Evolutionary conservation across 1,139 yeast species (phyloP).

Genomic region (Sporopachydermia cereana): DNA sequence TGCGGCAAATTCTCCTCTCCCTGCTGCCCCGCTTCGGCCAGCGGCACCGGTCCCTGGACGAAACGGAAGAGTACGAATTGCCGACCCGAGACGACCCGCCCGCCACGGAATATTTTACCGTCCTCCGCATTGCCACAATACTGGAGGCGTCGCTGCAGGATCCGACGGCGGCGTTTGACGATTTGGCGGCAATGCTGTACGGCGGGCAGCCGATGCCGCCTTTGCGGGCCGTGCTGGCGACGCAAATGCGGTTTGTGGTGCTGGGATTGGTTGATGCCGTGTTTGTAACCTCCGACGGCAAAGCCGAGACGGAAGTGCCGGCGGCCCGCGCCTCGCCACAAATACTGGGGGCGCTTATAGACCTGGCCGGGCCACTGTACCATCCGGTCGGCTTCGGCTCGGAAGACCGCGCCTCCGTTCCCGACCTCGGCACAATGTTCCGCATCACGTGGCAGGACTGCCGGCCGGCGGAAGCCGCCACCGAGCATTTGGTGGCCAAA

Average conservation of each 20-base stretch:
- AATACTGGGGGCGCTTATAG: constrained; percentile 1
- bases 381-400: background rate
- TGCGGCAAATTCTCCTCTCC: background rate
- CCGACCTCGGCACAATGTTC: constrained; percentile 2
- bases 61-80: background rate
- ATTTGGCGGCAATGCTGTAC: background rate
- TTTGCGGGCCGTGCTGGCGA: background rate
- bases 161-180: background rate
- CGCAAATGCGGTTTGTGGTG: background rate
- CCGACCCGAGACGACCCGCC: background rate
- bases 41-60: background rate
- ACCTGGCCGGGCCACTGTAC: background rate
- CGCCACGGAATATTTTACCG: constrained; percentile 5
- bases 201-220: background rate
- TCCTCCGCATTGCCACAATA: background rate
- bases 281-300: background rate
- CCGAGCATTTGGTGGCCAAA: background rate
- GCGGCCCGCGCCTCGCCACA: background rate
- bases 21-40: background rate
- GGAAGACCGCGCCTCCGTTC: constrained; percentile 7
- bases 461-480: background rate
- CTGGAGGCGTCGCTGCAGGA: background rate
- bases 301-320: background rate
- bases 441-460: background rate
- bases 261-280: background rate